A percentile compares a stretch with the other conserved stretches of the same genome.
Conservation (phyloP, 140 eudicot species). For the Erigeron philadelphicus region DNA sequence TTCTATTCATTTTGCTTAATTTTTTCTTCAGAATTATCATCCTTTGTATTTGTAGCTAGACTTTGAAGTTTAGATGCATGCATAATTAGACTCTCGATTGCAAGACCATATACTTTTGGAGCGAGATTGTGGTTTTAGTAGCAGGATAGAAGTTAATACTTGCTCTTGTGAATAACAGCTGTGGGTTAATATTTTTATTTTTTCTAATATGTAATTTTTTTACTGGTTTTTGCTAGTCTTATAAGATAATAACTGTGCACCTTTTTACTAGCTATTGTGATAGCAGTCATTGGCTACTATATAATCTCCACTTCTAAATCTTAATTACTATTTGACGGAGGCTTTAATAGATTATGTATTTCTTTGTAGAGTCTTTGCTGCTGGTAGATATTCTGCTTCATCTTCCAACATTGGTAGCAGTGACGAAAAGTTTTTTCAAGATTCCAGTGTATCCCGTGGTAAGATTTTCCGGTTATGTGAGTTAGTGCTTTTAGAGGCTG, state of each 20-base stretch:
- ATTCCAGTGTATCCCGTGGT: slow-evolving; percentile 29
- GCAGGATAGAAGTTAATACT: neutral
- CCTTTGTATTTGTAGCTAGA: slow-evolving; percentile 14
- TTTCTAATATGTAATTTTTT: neutral
- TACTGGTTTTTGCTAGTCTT: neutral
- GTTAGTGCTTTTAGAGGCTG: slow-evolving; percentile 8
- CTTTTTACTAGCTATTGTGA: neutral
- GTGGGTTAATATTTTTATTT: neutral
- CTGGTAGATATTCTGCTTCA: slow-evolving; percentile 36
- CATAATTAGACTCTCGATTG: neutral
- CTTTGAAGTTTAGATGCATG: neutral
- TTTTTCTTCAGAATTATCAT: neutral
- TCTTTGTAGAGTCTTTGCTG: slow-evolving; percentile 29
- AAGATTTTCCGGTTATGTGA: slow-evolving; percentile 21
- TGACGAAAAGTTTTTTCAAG: slow-evolving; percentile 39
- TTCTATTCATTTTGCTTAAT: neutral
- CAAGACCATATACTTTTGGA: slow-evolving; percentile 10
- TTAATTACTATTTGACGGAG: neutral
- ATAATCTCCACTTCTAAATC: neutral
- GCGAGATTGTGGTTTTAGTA: slow-evolving; percentile 5
- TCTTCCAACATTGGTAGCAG: slow-evolving; percentile 31
- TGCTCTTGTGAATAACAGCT: neutral
- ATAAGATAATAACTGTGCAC: neutral
- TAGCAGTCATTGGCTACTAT: neutral
- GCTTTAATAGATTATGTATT: neutral